phyloP scores from a whole-genome alignment of 176 grass and related monocot genomes.

The Lolium perenne region DNA sequence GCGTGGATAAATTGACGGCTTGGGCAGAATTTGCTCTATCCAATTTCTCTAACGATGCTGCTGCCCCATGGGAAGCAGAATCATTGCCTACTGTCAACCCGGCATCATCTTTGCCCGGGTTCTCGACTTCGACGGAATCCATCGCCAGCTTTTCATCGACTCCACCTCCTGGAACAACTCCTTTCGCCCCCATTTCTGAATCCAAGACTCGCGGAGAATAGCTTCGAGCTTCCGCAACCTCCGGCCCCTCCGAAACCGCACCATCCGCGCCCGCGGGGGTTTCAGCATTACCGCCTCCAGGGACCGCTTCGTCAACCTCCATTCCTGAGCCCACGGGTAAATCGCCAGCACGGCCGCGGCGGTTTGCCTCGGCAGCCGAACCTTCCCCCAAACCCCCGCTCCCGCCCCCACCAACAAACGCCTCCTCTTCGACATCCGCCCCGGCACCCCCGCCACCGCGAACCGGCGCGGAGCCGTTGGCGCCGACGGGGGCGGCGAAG shows the following conservation, averaged over 20 bases:
- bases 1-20: conserved; percentile 23
- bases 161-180: not conserved
- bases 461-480: conserved; percentile 20
- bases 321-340: conserved; percentile 31
- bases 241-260: conserved; percentile 16
- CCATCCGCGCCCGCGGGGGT: conserved; percentile 5
- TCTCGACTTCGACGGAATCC: conserved; percentile 31
- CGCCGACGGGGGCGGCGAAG: conserved; percentile 23
- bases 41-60: conserved; percentile 27
- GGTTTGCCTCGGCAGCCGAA: not conserved
- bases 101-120: conserved; percentile 4
- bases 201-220: conserved; percentile 27
- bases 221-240: conserved; percentile 30
- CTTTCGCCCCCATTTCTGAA: conserved; percentile 10
- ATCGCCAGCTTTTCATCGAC: not conserved
- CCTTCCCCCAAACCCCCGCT: conserved; percentile 3
- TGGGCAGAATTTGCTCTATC: not conserved
- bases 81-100: not conserved
- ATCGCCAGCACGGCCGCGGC: conserved; percentile 2
- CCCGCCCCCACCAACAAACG: not conserved
- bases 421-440: conserved; percentile 7
- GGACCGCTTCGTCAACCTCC: not conserved
- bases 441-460: not conserved
- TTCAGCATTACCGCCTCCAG: conserved; percentile 23
- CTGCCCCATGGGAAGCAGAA: conserved; percentile 6